These are phyloP conservation scores for Leishmania martiniquensis DNA, from an alignment of 208 protist species.

Conservation along the genomic window DNA sequence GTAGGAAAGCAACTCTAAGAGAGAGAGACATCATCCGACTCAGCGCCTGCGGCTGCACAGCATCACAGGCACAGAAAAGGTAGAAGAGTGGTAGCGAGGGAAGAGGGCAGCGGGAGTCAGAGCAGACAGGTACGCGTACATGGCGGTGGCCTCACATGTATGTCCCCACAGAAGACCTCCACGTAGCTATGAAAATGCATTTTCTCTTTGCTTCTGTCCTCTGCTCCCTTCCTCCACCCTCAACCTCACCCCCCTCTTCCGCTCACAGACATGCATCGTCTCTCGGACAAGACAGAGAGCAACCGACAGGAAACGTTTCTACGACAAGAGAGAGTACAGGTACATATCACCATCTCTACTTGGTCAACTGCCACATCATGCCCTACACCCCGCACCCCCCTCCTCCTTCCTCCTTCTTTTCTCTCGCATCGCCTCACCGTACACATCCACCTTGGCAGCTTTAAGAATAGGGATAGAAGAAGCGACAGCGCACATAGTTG, in stretches of 20 bases:
- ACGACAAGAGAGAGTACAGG: background rate
- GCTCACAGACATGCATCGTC: background rate
- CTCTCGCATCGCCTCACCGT: background rate
- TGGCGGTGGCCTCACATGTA: background rate
- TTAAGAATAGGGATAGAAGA: background rate
- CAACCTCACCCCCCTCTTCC: too few species aligned
- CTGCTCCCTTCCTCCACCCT: background rate
- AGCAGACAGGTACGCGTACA: background rate
- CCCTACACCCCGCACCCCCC: background rate
- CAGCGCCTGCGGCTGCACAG: background rate
- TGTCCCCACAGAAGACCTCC: background rate
- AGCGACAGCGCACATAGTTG: background rate
- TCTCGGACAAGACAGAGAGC: background rate
- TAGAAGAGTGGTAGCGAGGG: background rate
- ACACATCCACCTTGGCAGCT: background rate
- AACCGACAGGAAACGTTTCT: background rate
- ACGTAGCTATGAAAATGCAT: background rate
- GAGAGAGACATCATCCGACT: background rate
- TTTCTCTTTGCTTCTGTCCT: background rate
- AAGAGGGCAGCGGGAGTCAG: background rate
- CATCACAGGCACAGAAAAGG: background rate
- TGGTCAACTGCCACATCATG: background rate
- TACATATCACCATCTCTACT: constrained; percentile 1
- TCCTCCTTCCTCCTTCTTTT: background rate
- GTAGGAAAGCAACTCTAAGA: background rate